phyloP scores from a whole-genome alignment of 73 alveolate genomes.

The Stentor coeruleus region DNA sequence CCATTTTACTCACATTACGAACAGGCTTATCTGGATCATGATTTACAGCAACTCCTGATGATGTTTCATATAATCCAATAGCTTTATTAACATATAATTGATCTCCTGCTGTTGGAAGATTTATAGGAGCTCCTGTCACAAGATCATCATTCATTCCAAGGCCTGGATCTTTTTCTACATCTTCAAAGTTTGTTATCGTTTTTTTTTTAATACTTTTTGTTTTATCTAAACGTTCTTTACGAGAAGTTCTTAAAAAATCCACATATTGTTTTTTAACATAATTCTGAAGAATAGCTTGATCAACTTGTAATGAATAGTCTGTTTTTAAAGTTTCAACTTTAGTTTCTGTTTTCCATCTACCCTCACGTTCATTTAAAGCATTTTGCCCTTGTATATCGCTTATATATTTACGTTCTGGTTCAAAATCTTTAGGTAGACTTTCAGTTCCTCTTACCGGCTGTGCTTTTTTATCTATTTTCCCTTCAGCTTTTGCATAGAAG shows the following conservation, averaged over 20 bases:
- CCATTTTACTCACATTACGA: constrained; percentile 23
- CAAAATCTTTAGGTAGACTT: constrained; percentile 71
- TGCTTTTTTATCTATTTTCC: constrained; percentile 52
- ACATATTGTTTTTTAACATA: constrained; percentile 54
- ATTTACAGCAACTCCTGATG: not conserved
- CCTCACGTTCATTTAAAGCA: constrained; percentile 41
- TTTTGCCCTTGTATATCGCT: constrained; percentile 44
- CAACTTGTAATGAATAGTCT: constrained; percentile 65
- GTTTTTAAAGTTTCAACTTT: constrained; percentile 34
- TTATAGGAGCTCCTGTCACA: constrained; percentile 52
- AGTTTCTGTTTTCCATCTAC: constrained; percentile 2
- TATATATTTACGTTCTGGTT: constrained; percentile 50
- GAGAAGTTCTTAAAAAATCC: constrained; percentile 52
- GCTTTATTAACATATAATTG: constrained; percentile 81
- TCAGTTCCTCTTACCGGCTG: constrained; percentile 70
- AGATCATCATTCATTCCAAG: constrained; percentile 54
- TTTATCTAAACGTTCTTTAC: constrained; percentile 56
- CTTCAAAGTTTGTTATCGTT: constrained; percentile 59
- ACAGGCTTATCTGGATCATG: constrained; percentile 40
- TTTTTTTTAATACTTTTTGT: constrained; percentile 51
- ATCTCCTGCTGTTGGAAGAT: constrained; percentile 68
- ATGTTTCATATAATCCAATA: constrained; percentile 72
- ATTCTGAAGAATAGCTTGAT: constrained; percentile 46
- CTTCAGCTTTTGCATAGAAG: constrained; percentile 76
- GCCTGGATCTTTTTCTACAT: constrained; percentile 65